Evolutionary conservation across 805 yeast genomes (phyloP), one percentile per base, ranked within the genome.

Genomic region (Myxozyma vanderwaltii): DNA sequence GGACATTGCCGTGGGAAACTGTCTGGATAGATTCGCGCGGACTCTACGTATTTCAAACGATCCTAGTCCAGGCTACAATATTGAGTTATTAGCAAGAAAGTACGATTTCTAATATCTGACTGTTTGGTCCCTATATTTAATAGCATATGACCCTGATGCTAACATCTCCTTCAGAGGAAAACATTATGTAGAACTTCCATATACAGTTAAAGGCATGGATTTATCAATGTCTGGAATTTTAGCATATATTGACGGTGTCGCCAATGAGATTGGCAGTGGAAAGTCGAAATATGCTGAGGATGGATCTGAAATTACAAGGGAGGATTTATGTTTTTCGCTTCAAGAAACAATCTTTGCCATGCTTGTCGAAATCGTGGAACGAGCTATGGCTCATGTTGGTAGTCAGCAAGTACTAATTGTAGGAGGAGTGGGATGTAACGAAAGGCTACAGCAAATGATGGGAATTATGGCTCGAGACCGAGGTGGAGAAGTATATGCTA

Each of bases 151-250:
- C 15, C 6, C 15, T 15, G 26, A 41, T 4, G 13, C 40, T 45
- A 35, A 52, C 24, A 12, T 44, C 8, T 24, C 38, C 3, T 33
- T 2, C 15, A 60, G 66, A 61, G 85, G 86, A 17, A 67, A 66
- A 17, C 72, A 78, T 53, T 82, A 77, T 65, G 88, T 92, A 1
- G 86, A 83, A 47, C 76, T 94, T 41, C 99, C 99, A 0, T 94
- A 94, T 71, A 92, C 99, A 0, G 99, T 94, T 15, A 94, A 94
- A 72, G 99, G 99, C 2, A 94, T 94, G 99, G 99, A 94, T 73
- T 70, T 94, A 58, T 88, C 96, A 51, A 89, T 94, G 96, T 88
- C 96, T 66, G 99, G 99, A 8, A 89, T 94, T 44, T 75, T 94
- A 59, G 97, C 91, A 15, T 84, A 82, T 70, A 82, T 94, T 52